Base-by-base conservation (phyloP, 768 basidiomycete genomes). In the Ramaria rubella region DNA sequence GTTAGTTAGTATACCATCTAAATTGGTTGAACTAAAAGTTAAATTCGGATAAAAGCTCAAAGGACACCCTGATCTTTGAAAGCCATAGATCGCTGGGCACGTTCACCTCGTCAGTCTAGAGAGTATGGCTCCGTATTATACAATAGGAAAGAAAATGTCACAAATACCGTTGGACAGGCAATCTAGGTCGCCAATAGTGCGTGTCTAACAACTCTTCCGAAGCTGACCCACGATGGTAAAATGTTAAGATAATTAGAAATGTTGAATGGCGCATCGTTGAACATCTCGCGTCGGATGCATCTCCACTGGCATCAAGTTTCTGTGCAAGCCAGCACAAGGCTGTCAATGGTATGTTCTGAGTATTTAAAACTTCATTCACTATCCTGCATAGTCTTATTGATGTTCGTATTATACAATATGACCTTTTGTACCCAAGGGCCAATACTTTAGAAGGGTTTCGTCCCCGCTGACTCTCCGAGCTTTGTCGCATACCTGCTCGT, bases 221-320 rank as follows among this genome's bases (percentile, higher is more conserved):
- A 38, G 11, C 11, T 11, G 36, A 49, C 23, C n/a, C n/a, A 26
- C 5, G 29, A 15, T 51, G 21, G 9, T 33, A 9, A 7, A n/a
- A 8, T 56, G 30, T 11, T 38, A 11, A 8, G 44, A 15, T 49
- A 9, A 24, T 49, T 45, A 62, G 63, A 70, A 15, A 55, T 69
- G 24, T 56, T 68, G 38, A 69, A 66, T 58, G 61, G 62, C 30
- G 68, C 60, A 19, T 59, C 33, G 30, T 40, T 67, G 49, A 63
- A 64, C 34, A 69, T 69, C 34, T 61, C 65, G 14, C 46, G n/a
- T n/a, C n/a, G 68, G 42, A 62, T 70, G 63, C 68, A 70, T 50
- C 59, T 68, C 14, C 70, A 72, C 55, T 69, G 70, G 36, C 69
- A 69, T 33, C 71, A 72, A 52, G 68, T 66, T 21, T 54, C 61